A percentile compares a stretch with the other conserved stretches of the same genome.
phyloP scores from a whole-genome alignment of 768 basidiomycete species.

The Rhodotorula babjevae region DNA sequence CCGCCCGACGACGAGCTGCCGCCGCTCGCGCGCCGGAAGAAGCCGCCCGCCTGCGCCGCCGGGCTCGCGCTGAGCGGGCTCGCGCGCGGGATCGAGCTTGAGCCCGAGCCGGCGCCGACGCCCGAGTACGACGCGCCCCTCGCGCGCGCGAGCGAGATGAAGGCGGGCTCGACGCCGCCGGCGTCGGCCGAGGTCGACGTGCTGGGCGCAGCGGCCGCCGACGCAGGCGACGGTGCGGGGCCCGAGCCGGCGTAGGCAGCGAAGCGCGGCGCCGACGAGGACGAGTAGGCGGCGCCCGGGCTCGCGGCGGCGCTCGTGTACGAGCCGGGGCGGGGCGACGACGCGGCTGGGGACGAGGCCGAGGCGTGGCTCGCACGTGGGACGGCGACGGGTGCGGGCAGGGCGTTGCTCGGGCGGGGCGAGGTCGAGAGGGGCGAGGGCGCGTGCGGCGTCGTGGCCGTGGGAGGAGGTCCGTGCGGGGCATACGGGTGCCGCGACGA shows the following conservation, averaged over 20 bases:
- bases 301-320: background rate
- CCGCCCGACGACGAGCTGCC: background rate
- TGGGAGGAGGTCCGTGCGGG: background rate
- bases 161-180: conserved; percentile 33
- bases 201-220: conserved; percentile 1
- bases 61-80: conserved; percentile 2
- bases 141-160: conserved; percentile 32
- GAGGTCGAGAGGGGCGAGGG: background rate
- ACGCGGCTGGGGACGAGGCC: background rate
- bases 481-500: conserved; percentile 34
- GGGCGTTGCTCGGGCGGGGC: background rate
- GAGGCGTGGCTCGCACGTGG: background rate
- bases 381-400: background rate
- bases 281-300: background rate
- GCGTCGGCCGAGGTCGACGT: background rate
- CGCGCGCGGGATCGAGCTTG: conserved; percentile 14
- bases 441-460: background rate
- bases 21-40: conserved; percentile 11
- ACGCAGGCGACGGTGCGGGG: background rate
- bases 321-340: background rate
- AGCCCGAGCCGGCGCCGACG: background rate
- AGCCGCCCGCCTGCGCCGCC: background rate
- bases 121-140: conserved; percentile 1
- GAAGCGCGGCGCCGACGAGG: background rate
- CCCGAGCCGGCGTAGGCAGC: background rate